A percentile compares a stretch with the other conserved stretches of the same genome.
These are phyloP conservation scores for Lithohypha guttulata DNA, from an alignment of 2,329 filamentous ascomycete species.

Conservation along the genomic window DNA sequence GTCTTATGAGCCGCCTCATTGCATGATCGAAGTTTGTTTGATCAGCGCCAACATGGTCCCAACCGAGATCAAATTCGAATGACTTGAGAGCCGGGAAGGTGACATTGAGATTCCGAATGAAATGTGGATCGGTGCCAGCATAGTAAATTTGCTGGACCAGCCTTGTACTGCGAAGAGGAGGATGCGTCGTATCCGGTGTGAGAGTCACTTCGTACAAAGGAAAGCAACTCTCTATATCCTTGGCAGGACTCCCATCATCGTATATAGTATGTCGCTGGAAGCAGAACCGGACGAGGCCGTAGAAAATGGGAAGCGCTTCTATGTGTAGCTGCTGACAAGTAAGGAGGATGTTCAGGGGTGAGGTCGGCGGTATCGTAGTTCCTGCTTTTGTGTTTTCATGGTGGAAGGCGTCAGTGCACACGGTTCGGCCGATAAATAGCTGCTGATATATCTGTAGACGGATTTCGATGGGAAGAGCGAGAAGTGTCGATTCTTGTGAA, in stretches of 20 bases:
- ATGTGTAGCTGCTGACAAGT: not conserved
- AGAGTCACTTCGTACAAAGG: too few relatives aligned
- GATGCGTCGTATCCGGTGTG: too few relatives aligned
- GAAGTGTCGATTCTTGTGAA: conserved; percentile 13
- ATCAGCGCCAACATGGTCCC: conserved; percentile 5
- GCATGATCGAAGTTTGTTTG: conserved; percentile 7
- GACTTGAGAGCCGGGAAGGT: conserved; percentile 2
- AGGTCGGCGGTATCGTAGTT: conserved; percentile 5
- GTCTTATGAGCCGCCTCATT: conserved; percentile 1
- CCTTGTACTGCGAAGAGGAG: too few relatives aligned
- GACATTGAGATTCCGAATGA: conserved; percentile 1
- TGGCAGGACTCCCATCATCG: too few relatives aligned
- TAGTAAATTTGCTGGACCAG: conserved; percentile 6
- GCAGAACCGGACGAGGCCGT: not conserved
- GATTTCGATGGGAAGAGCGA: conserved; percentile 27
- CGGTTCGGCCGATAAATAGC: conserved; percentile 27
- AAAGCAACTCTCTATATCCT: too few relatives aligned
- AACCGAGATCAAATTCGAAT: conserved; percentile 9
- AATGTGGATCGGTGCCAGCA: not conserved
- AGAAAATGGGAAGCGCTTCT: conserved; percentile 2
- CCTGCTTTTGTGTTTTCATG: not conserved
- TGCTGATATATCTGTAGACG: conserved; percentile 30
- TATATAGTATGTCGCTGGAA: conserved; percentile 6
- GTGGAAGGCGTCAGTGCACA: conserved; percentile 18
- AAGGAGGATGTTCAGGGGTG: conserved; percentile 1